Evolutionary conservation across 345 rosid genomes (phyloP), one percentile per base, ranked within the genome.

Genomic region (Euclidium syriacum): DNA sequence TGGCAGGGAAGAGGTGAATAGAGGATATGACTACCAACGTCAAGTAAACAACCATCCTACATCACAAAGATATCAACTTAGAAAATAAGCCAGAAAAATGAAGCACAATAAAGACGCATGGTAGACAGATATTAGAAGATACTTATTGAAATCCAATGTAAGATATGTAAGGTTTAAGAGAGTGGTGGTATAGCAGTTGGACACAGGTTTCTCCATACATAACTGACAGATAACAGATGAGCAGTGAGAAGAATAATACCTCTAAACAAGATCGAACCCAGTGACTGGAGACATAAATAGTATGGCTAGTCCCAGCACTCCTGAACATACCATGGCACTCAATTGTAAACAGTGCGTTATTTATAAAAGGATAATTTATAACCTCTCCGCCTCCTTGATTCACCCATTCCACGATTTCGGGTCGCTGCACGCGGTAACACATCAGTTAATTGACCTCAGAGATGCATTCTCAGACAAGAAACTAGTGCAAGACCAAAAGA

Each of bases 191-290:
- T 32, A 58, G 25, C 44, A 73, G 14, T 52, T 62, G 19, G 64
- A 62, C 43, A 27, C 52, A 22, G 33, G 53, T 56, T 52, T 46
- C 29, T 26, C 29, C n/a, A 39, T 15, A 34, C n/a, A 41, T 10
- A 57, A 24, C 54, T 11, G 7, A 55, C 39, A 55, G 47, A 53
- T 20, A 47, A 62, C 22, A 70, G 35, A 52, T 27, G 63, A 62
- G 7, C 14, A 25, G 34, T 33, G 58, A 24, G 50, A 77, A 72
- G 34, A 58, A 65, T n/a, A 26, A 41, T 56, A 92, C 96, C 96
- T 89, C 88, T 75, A 87, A 76, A 79, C 96, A 94, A 76, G 91
- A 87, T 48, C 83, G 81, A 64, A 90, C 73, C 97, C 99, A 94
- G 30, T 94, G 99, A 73, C 90, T 87, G 52, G 99, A 94, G 51